Conservation (phyloP, 1,284 basidiomycete genomes). For the Austropuccinia psidii region DNA sequence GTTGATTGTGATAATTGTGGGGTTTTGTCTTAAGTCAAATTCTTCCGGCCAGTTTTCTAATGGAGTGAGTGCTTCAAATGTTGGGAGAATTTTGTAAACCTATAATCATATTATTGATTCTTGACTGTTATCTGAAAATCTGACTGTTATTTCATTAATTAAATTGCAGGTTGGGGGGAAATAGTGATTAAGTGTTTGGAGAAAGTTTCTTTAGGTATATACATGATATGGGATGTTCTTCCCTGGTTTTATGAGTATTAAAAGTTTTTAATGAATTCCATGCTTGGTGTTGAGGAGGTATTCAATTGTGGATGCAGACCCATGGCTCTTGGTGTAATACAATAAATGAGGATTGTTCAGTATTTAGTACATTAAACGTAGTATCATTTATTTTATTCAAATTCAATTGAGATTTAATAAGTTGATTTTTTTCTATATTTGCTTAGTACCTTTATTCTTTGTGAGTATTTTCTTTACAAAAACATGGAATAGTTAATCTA, state of each 20-base stretch:
- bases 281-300: neutral
- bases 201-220: constrained; percentile 1
- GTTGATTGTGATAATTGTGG: neutral
- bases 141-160: too few species aligned
- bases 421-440: too few species aligned
- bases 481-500: too few species aligned
- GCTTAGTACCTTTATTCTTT: too few species aligned
- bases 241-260: neutral
- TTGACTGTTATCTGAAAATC: too few species aligned
- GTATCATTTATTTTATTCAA: constrained; percentile 9
- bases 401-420: too few species aligned
- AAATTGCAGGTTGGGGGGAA: too few species aligned
- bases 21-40: neutral
- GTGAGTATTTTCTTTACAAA: too few species aligned
- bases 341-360: neutral
- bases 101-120: neutral
- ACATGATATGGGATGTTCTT: neutral
- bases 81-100: neutral
- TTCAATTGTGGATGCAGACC: neutral
- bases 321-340: constrained; percentile 1
- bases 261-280: neutral
- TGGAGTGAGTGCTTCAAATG: too few species aligned
- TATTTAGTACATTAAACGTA: neutral
- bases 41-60: too few species aligned
- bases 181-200: neutral